Evolutionary conservation across 148 eudicot genomes (phyloP).

Genomic region (Chenopodium album): DNA sequence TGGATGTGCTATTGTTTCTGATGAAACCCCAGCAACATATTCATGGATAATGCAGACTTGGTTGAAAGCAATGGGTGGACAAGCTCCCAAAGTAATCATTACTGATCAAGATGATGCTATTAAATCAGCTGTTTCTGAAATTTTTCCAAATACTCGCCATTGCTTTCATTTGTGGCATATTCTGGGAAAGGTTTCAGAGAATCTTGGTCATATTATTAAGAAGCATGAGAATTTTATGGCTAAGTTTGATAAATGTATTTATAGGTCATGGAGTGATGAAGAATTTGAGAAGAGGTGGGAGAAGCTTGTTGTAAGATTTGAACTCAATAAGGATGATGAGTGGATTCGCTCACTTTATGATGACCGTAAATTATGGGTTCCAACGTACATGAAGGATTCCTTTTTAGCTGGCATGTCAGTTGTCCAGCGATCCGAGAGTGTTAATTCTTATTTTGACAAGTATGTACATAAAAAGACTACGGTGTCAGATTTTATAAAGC

Average conservation of each 20-base stretch:
- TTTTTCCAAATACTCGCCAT: constrained; percentile 68
- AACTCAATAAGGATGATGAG: constrained; percentile 59
- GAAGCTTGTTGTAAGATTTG: constrained; percentile 63
- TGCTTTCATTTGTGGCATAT: constrained; percentile 77
- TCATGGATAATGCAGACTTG: constrained; percentile 87
- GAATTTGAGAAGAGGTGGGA: constrained; percentile 91
- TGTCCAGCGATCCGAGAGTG: constrained; percentile 76
- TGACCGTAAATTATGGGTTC: constrained; percentile 70
- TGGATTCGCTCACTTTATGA: constrained; percentile 69
- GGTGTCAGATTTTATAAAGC: constrained; percentile 74
- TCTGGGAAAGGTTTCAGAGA: constrained; percentile 69
- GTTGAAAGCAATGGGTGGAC: constrained; percentile 86
- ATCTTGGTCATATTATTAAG: constrained; percentile 62
- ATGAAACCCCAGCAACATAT: constrained; percentile 61
- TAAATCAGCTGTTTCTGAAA: constrained; percentile 59
- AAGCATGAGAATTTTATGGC: constrained; percentile 60
- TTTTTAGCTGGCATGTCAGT: constrained; percentile 87
- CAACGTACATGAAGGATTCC: constrained; percentile 60
- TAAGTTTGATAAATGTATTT: constrained; percentile 73
- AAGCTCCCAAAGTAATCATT: constrained; percentile 71
- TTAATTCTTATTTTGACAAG: constrained; percentile 89
- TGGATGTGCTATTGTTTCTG: constrained; percentile 87
- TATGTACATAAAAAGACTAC: constrained; percentile 87
- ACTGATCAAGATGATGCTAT: constrained; percentile 69
- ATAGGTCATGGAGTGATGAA: constrained; percentile 75